Percentiles rank a stretch among this genome's conserved stretches.
Conservation (phyloP, 192 early-diverging fungal genomes). For the Jimgerdemannia lactiflua region DNA sequence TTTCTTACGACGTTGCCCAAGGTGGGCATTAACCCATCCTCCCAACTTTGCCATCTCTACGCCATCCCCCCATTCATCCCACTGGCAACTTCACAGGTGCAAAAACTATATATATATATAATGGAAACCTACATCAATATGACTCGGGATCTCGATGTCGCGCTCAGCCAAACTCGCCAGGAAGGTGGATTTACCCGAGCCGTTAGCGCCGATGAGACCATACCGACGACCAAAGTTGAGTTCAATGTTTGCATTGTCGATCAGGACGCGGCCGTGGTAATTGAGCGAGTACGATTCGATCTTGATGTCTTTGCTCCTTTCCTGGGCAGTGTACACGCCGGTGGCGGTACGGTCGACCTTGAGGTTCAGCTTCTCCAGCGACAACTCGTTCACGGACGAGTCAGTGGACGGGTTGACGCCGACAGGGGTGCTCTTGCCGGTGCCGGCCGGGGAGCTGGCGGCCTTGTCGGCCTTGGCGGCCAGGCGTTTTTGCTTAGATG, state of each 20-base stretch:
- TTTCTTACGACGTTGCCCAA: not conserved
- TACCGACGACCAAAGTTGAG: constrained; percentile 96
- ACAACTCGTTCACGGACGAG: constrained; percentile 41
- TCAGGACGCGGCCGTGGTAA: constrained; percentile 92
- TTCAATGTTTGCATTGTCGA: constrained; percentile 92
- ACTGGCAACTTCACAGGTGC: not conserved
- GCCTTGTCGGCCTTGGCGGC: constrained; percentile 68
- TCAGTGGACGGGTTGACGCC: constrained; percentile 20
- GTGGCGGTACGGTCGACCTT: constrained; percentile 82
- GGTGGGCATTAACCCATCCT: not conserved
- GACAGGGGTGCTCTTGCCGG: constrained; percentile 26
- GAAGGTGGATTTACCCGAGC: constrained; percentile 92
- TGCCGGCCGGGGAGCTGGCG: constrained; percentile 33
- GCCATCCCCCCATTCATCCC: not conserved
- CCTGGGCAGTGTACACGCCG: constrained; percentile 90
- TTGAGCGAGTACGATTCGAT: constrained; percentile 93
- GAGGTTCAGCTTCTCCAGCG: constrained; percentile 57
- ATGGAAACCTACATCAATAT: constrained; percentile 84
- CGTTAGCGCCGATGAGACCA: constrained; percentile 94
- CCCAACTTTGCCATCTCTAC: not conserved
- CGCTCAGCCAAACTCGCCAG: constrained; percentile 87
- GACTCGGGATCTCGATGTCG: constrained; percentile 93
- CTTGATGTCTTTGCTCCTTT: constrained; percentile 92
- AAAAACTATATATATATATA: not conserved
- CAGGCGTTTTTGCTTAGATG: constrained; percentile 79